These are phyloP conservation scores for Grigorovia transvaalensis DNA, from an alignment of 805 yeast genomes.

Conservation along the genomic window DNA sequence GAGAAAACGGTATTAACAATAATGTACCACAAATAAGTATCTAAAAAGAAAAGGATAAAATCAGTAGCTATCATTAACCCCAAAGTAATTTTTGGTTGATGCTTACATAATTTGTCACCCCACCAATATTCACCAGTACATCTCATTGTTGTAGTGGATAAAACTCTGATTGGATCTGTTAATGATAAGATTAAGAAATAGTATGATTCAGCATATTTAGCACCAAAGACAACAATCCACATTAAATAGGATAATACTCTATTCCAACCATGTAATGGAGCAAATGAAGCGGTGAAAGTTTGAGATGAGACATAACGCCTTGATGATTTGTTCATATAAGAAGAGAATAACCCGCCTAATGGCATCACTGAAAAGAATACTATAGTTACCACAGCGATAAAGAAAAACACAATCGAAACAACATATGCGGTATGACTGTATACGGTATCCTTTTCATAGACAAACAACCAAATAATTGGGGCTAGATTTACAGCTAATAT, in stretches of 20 bases:
- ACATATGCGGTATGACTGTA: constrained; percentile 62
- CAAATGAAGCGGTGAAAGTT: constrained; percentile 88
- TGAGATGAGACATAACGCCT: constrained; percentile 88
- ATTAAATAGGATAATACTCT: constrained; percentile 90
- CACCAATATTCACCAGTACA: constrained; percentile 94
- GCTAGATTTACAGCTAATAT: constrained; percentile 66
- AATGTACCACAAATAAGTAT: constrained; percentile 98
- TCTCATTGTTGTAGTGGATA: constrained; percentile 79
- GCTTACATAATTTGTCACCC: constrained; percentile 58
- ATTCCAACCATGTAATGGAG: constrained; percentile 71
- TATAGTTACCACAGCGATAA: constrained; percentile 74
- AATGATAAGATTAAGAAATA: constrained; percentile 79
- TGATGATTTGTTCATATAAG: constrained; percentile 79
- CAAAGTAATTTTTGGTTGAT: constrained; percentile 79
- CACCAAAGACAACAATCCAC: constrained; percentile 82
- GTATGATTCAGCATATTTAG: constrained; percentile 84
- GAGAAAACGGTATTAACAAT: constrained; percentile 89
- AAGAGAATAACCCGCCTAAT: constrained; percentile 88
- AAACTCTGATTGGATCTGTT: constrained; percentile 87
- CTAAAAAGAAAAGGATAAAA: constrained; percentile 90
- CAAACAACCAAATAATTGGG: constrained; percentile 77
- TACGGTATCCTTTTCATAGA: constrained; percentile 58
- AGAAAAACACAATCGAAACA: constrained; percentile 78
- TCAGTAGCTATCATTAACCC: constrained; percentile 92
- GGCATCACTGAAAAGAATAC: constrained; percentile 90